Evolutionary conservation across 2,329 filamentous ascomycete species (phyloP).

Genomic region (Calcarisporium arbuscula): DNA sequence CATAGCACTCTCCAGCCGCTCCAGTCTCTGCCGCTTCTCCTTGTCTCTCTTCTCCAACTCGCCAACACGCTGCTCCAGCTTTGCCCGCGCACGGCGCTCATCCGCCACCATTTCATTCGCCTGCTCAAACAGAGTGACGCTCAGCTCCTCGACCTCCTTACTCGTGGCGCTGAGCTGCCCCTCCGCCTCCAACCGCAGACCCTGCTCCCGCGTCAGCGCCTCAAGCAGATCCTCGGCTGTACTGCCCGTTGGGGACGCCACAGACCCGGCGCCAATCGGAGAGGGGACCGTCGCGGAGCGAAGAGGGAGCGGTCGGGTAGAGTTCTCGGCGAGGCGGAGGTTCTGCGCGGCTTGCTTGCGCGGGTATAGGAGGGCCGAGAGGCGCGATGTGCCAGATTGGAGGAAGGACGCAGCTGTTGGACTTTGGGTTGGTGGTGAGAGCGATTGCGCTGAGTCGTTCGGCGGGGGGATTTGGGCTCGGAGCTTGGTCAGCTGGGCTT

Average conservation of each 20-base stretch:
- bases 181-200: slow-evolving; percentile 62
- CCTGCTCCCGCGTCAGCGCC: slow-evolving; percentile 60
- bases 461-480: slow-evolving; percentile 31
- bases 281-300: slow-evolving; percentile 9
- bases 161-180: slow-evolving; percentile 59
- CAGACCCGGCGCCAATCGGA: not conserved
- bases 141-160: slow-evolving; percentile 72
- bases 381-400: slow-evolving; percentile 34
- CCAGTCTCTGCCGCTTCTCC: slow-evolving; percentile 63
- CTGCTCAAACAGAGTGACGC: slow-evolving; percentile 68
- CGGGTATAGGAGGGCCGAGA: slow-evolving; percentile 39
- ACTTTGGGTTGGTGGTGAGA: slow-evolving; percentile 17
- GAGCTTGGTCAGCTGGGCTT: slow-evolving; percentile 64
- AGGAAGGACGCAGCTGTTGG: slow-evolving; percentile 39
- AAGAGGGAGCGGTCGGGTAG: slow-evolving; percentile 14
- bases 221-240: slow-evolving; percentile 48
- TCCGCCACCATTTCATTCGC: slow-evolving; percentile 83
- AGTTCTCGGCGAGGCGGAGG: slow-evolving; percentile 15
- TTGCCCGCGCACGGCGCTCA: slow-evolving; percentile 64
- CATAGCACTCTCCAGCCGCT: slow-evolving; percentile 65
- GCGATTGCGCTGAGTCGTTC: slow-evolving; percentile 8
- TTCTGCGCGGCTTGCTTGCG: slow-evolving; percentile 30
- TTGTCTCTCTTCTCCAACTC: slow-evolving; percentile 62
- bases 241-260: not conserved
- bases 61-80: slow-evolving; percentile 63